Evolutionary conservation across 768 basidiomycete species (phyloP), one percentile per base, ranked within the genome.

Genomic region (Leccinum subgranulosum): DNA sequence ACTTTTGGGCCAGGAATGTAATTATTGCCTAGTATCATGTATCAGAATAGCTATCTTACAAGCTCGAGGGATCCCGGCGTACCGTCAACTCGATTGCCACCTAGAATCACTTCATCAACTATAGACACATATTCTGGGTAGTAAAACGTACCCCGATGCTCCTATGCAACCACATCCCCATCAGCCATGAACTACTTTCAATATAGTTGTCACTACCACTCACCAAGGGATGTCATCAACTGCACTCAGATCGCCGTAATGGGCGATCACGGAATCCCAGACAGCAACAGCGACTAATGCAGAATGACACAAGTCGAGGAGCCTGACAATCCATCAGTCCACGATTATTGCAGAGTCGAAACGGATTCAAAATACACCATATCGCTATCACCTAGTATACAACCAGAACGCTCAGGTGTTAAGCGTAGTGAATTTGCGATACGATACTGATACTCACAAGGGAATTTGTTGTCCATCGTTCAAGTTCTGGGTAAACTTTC

Each of bases 301-400:
- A 14, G 68, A 68, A 54, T 69, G 68, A n/a, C 50, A 59, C 46
- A 63, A 17, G 29, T 69, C 69, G 6, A 69, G 59, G 0, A 68
- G 5, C 67, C 67, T 68, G 34, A 49, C 7, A 7, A 39, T 39
- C 0, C 1, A 33, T 59, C 28, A 54, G 11, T 21, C n/a, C 46
- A 21, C 9, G 10, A 45, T 21, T 21, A 7, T 4, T 33, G 39
- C n/a, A 51, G 12, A 19, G 5, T 2, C 19, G 7, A 10, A 15
- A 1, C 3, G 33, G 25, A 10, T 19, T n/a, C n/a, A n/a, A n/a
- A 28, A 53, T 57, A 5, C 27, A 69, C 67, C 67, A 70, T 8
- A 49, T 64, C 34, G 51, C 25, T 43, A 60, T 48, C 14, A 67
- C 68, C 67, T 69, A 17, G 36, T 36, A n/a, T 23, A 4, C 9